These are phyloP conservation scores for Fusarium sp. DNA, from an alignment of 2,329 filamentous ascomycete species.

Conservation along the genomic window DNA sequence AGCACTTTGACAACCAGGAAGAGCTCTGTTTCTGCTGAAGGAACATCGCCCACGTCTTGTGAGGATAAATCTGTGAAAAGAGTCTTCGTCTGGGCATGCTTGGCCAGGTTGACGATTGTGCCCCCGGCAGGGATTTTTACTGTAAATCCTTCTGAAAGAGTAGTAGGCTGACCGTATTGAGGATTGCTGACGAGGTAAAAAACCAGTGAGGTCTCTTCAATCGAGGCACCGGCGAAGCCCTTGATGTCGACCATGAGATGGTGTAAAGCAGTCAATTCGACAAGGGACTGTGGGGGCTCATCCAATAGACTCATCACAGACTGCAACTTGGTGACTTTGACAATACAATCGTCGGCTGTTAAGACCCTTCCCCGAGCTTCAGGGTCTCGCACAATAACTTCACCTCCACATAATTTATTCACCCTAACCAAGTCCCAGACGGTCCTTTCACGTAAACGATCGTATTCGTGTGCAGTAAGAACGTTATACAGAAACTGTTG, in stretches of 20 bases:
- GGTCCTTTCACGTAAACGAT: conserved; percentile 83
- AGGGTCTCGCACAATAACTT: conserved; percentile 94
- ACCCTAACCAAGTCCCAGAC: conserved; percentile 95
- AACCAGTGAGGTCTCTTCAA: conserved; percentile 79
- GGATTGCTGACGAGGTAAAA: conserved; percentile 81
- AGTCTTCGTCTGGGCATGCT: conserved; percentile 78
- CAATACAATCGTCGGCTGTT: conserved; percentile 91
- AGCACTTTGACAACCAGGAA: conserved; percentile 87
- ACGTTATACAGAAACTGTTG: conserved; percentile 95
- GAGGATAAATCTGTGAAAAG: conserved; percentile 88
- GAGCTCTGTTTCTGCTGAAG: conserved; percentile 74
- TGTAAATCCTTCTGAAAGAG: conserved; percentile 84
- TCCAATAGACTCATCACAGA: conserved; percentile 96
- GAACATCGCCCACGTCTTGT: conserved; percentile 72
- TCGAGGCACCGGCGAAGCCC: conserved; percentile 79
- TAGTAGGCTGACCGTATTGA: conserved; percentile 68
- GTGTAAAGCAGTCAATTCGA: conserved; percentile 78
- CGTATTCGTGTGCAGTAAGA: conserved; percentile 85
- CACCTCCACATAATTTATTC: conserved; percentile 92
- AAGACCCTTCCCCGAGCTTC: conserved; percentile 83
- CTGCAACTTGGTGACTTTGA: conserved; percentile 90
- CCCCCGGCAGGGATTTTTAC: conserved; percentile 82
- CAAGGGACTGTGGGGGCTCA: conserved; percentile 74
- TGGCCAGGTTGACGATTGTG: conserved; percentile 70
- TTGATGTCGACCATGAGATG: conserved; percentile 87